Conservation (phyloP, 2,329 filamentous ascomycete genomes). For the Aspergillus sp. region DNA sequence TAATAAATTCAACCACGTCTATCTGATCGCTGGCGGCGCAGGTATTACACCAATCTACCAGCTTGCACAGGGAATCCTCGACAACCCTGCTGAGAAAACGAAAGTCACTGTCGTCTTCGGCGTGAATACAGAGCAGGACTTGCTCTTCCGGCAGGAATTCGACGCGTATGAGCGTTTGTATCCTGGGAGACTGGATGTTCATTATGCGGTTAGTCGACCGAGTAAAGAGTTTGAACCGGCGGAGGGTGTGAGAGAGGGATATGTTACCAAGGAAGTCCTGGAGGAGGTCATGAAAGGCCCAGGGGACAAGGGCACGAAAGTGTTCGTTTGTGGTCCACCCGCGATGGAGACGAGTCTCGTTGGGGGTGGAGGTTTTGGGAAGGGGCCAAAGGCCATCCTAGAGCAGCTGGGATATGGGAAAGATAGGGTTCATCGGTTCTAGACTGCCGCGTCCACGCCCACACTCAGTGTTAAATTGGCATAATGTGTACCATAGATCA, state of each 20-base stretch:
- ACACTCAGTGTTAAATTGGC: neutral
- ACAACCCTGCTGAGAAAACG: constrained; percentile 62
- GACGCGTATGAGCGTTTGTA: constrained; percentile 50
- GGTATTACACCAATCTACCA: constrained; percentile 73
- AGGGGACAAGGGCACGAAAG: constrained; percentile 51
- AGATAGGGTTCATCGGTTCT: constrained; percentile 8
- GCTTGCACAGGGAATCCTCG: constrained; percentile 61
- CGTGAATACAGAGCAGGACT: constrained; percentile 63
- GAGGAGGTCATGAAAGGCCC: constrained; percentile 47
- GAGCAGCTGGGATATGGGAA: constrained; percentile 7
- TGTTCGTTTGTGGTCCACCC: constrained; percentile 70
- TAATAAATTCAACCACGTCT: constrained; percentile 52
- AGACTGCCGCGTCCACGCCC: neutral
- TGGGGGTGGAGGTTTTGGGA: constrained; percentile 17
- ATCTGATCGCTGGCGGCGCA: constrained; percentile 68
- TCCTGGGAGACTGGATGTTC: constrained; percentile 57
- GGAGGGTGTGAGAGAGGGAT: constrained; percentile 50
- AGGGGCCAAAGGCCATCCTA: constrained; percentile 46
- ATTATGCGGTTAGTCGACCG: constrained; percentile 57
- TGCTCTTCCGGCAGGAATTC: constrained; percentile 59
- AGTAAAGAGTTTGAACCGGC: constrained; percentile 34
- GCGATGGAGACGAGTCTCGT: constrained; percentile 58
- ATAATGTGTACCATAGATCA: neutral
- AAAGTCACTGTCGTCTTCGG: constrained; percentile 66
- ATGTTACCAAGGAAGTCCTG: constrained; percentile 59